Percentiles rank a stretch among this genome's conserved stretches.
These are phyloP conservation scores for Rhexocercosporidium sp. DNA, from an alignment of 2,329 filamentous ascomycete species.

Conservation along the genomic window DNA sequence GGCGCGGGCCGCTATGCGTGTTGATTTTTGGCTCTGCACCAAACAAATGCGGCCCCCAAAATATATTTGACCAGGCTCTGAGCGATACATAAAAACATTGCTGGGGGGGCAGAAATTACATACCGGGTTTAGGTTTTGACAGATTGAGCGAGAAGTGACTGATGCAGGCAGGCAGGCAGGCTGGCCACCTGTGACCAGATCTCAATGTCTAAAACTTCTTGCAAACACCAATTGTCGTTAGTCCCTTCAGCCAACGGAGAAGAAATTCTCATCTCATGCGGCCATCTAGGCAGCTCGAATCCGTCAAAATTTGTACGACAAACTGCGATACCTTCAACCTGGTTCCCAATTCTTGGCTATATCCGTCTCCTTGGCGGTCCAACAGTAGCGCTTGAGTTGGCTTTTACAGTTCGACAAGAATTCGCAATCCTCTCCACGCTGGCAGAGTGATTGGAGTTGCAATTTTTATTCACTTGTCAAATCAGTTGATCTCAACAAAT, in stretches of 20 bases:
- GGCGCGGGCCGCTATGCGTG: constrained; percentile 4
- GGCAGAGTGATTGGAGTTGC: neutral
- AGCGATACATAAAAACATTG: neutral
- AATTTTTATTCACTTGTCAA: neutral
- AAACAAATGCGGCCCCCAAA: neutral
- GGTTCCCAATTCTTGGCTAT: neutral
- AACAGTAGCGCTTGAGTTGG: neutral
- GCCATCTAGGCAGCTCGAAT: neutral
- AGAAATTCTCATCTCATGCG: neutral
- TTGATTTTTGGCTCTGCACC: neutral
- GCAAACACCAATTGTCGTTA: neutral
- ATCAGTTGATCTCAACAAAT: neutral
- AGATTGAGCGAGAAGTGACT: neutral
- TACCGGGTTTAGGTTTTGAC: neutral
- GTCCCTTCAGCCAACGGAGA: neutral
- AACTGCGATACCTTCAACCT: neutral
- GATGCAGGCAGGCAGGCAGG: too few relatives aligned
- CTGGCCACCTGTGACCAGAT: too few relatives aligned
- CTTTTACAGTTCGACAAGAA: neutral
- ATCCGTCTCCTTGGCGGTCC: neutral
- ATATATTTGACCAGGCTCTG: neutral
- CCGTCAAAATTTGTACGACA: neutral
- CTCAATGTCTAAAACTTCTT: neutral
- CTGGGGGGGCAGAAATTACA: neutral
- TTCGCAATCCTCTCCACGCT: neutral